These are phyloP conservation scores for Annulohypoxylon stygium DNA, from an alignment of 495 filamentous ascomycete species.

Conservation along the genomic window DNA sequence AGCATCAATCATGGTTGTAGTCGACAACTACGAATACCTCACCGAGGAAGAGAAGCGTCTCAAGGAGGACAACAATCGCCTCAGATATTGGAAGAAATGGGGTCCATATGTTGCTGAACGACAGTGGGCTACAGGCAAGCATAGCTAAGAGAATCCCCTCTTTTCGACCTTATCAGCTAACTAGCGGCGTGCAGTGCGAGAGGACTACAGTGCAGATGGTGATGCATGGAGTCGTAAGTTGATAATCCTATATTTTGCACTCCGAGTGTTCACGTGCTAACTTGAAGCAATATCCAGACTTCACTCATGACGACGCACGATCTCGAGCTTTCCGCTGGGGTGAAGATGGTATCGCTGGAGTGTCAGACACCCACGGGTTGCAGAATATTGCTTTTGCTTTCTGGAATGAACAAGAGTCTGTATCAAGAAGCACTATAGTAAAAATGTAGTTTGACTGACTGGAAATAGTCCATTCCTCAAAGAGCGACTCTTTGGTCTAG, in stretches of 20 bases:
- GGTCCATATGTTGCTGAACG: conserved; percentile 81
- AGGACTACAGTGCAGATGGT: conserved; percentile 89
- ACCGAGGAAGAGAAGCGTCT: conserved; percentile 90
- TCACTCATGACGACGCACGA: conserved; percentile 90
- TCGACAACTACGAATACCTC: conserved; percentile 85
- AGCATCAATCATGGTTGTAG: conserved; percentile 77
- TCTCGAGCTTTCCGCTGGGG: conserved; percentile 93
- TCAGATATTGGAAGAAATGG: conserved; percentile 96
- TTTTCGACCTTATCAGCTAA: conserved; percentile 45
- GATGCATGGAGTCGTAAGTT: conserved; percentile 95
- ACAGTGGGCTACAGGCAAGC: conserved; percentile 89
- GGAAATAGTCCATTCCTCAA: conserved; percentile 83
- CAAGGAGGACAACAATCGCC: conserved; percentile 82
- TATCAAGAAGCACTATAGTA: not conserved
- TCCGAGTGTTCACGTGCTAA: conserved; percentile 14
- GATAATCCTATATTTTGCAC: not conserved
- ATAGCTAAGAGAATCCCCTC: conserved; percentile 29
- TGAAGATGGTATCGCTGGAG: conserved; percentile 96
- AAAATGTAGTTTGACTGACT: conserved; percentile 28
- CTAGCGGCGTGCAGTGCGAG: conserved; percentile 73
- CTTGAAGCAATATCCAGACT: conserved; percentile 68
- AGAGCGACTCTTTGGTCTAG: conserved; percentile 92
- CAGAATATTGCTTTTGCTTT: conserved; percentile 96
- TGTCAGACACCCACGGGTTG: conserved; percentile 88
- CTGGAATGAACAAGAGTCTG: conserved; percentile 97